Conservation (phyloP, 116 monocot species). For the Zostera marina region DNA sequence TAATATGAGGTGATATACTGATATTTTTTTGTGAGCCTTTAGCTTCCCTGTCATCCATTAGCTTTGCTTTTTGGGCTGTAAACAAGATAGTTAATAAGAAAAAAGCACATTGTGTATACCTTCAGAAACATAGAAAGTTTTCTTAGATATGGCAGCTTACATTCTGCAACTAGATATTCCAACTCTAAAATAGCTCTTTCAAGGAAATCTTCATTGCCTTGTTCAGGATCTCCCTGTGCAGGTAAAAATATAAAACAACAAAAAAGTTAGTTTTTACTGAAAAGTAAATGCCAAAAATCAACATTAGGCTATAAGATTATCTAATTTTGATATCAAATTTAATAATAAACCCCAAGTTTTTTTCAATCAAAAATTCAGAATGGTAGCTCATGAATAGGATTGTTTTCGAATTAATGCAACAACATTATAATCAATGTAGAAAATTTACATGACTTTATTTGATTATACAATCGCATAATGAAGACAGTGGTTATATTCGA, state of each 20-base stretch:
- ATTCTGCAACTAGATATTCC: constrained; percentile 63
- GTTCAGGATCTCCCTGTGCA: constrained; percentile 2
- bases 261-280: neutral
- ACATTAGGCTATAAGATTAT: neutral
- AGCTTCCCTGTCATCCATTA: constrained; percentile 15
- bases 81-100: constrained; percentile 3
- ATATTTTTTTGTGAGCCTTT: constrained; percentile 53
- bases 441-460: too few species aligned
- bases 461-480: too few species aligned
- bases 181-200: constrained; percentile 88
- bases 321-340: neutral
- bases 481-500: too few species aligned
- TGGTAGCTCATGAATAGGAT: neutral
- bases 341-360: too few species aligned
- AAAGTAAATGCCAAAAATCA: neutral
- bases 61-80: constrained; percentile 49
- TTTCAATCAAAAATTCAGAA: too few species aligned
- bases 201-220: constrained; percentile 38
- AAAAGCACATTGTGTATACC: neutral
- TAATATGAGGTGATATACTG: constrained; percentile 73
- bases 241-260: neutral
- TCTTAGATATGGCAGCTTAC: constrained; percentile 20
- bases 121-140: too few species aligned
- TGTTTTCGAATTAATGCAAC: too few species aligned
- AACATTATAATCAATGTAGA: too few species aligned